Conservation (phyloP, 139 green algal genomes). For the Chlamydomonas schloesseri region DNA sequence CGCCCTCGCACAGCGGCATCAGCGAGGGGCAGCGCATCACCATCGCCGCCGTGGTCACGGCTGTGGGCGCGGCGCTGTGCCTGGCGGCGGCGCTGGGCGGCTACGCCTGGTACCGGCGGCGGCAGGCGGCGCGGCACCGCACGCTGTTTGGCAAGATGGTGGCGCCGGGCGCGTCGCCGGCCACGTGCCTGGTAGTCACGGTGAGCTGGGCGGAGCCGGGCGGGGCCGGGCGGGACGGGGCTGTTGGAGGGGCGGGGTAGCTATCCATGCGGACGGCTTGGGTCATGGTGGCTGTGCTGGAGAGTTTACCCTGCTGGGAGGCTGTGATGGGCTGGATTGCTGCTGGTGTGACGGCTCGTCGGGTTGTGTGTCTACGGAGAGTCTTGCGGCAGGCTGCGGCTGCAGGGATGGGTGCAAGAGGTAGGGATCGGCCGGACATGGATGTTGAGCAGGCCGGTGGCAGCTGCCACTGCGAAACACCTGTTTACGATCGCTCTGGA, state of each 20-base stretch:
- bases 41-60: neutral
- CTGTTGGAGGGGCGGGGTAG: neutral
- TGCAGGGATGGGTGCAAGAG: too few species aligned
- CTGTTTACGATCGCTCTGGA: too few species aligned
- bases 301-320: too few species aligned
- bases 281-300: too few species aligned
- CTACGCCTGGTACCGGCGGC: neutral
- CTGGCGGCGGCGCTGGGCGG: neutral
- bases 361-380: too few species aligned
- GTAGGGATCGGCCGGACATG: too few species aligned
- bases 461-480: too few species aligned
- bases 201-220: neutral
- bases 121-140: neutral
- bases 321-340: too few species aligned
- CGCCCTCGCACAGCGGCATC: neutral
- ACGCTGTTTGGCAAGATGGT: constrained; percentile 14
- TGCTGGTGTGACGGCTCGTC: too few species aligned
- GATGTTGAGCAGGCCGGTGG: too few species aligned
- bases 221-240: neutral
- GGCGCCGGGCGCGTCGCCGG: constrained; percentile 4
- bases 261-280: too few species aligned
- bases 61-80: neutral
- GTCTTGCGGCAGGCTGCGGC: too few species aligned
- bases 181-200: constrained; percentile 23
- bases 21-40: neutral